A percentile compares a stretch with the other conserved stretches of the same genome.
These are phyloP conservation scores for Larix sibirica DNA, from an alignment of 83 land plant species.

Conservation along the genomic window DNA sequence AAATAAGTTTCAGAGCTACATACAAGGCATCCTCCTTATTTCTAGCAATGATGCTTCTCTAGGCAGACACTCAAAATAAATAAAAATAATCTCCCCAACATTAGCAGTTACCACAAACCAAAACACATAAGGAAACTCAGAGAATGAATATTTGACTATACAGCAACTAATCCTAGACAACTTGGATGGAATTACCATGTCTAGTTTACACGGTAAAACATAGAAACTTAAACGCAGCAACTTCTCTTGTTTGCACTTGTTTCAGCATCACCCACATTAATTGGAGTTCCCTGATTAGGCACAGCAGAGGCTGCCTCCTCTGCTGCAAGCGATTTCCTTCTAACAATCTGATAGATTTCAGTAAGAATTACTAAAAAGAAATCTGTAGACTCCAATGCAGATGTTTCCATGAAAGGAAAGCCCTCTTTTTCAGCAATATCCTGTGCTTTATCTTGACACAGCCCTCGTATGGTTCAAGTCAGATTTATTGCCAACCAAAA, in stretches of 20 bases:
- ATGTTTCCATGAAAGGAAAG: constrained; percentile 65
- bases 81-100: too few relatives aligned
- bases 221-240: constrained; percentile 16
- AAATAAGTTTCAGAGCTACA: too few relatives aligned
- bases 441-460: constrained; percentile 42
- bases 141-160: too few relatives aligned
- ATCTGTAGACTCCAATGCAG: constrained; percentile 58
- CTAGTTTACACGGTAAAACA: too few relatives aligned
- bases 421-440: constrained; percentile 57
- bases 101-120: too few relatives aligned
- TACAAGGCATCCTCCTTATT: too few relatives aligned
- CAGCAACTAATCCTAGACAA: too few relatives aligned
- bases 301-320: constrained; percentile 36
- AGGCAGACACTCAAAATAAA: too few relatives aligned
- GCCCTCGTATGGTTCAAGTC: constrained; percentile 58
- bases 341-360: constrained; percentile 59
- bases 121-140: too few relatives aligned
- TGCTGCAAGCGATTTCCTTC: constrained; percentile 65
- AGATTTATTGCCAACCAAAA: constrained; percentile 64
- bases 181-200: too few relatives aligned
- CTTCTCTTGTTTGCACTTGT: constrained; percentile 13
- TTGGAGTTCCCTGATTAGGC: constrained; percentile 45
- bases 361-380: constrained; percentile 50
- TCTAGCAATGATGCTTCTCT: too few relatives aligned
- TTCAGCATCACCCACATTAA: constrained; percentile 28